Conservation (phyloP, 208 protist species). For the Leishmania turanica region DNA sequence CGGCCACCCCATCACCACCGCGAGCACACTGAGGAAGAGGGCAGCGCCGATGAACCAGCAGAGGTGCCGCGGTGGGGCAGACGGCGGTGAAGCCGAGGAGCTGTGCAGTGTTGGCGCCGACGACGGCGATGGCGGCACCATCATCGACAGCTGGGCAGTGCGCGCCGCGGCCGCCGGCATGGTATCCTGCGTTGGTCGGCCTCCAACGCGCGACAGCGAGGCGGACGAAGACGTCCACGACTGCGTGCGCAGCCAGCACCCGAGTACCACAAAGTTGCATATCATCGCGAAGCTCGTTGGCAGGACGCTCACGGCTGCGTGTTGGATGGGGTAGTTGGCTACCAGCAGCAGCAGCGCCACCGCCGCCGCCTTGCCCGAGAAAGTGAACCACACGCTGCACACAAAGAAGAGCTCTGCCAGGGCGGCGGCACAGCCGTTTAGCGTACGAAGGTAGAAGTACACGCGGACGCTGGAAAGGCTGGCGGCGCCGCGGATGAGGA, state of each 20-base stretch:
- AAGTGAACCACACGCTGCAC: slow-evolving; percentile 51
- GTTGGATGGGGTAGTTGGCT: slow-evolving; percentile 68
- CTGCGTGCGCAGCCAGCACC: slow-evolving; percentile 63
- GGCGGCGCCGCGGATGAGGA: slow-evolving; percentile 29
- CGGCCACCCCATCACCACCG: slow-evolving; percentile 88
- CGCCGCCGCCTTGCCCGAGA: slow-evolving; percentile 48
- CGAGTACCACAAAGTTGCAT: slow-evolving; percentile 61
- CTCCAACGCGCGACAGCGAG: not conserved
- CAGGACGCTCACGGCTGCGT: slow-evolving; percentile 70
- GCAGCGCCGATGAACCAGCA: slow-evolving; percentile 25
- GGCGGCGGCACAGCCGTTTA: slow-evolving; percentile 50
- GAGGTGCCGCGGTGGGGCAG: slow-evolving; percentile 3
- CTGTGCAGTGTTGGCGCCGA: not conserved
- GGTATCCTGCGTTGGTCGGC: not conserved
- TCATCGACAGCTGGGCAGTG: not conserved
- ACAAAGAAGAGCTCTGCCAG: slow-evolving; percentile 62
- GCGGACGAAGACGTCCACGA: not conserved
- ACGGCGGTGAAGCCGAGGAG: too few species aligned
- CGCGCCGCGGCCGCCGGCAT: not conserved
- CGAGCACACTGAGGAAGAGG: slow-evolving; percentile 52
- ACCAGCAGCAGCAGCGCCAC: slow-evolving; percentile 59
- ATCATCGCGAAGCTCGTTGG: slow-evolving; percentile 92
- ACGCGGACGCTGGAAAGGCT: slow-evolving; percentile 47
- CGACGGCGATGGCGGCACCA: not conserved
- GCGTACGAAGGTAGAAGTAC: slow-evolving; percentile 72